A percentile compares a stretch with the other conserved stretches of the same genome.
These are phyloP conservation scores for Penicillium brevicompactum DNA, from an alignment of 2,329 filamentous ascomycete genomes.

Conservation along the genomic window DNA sequence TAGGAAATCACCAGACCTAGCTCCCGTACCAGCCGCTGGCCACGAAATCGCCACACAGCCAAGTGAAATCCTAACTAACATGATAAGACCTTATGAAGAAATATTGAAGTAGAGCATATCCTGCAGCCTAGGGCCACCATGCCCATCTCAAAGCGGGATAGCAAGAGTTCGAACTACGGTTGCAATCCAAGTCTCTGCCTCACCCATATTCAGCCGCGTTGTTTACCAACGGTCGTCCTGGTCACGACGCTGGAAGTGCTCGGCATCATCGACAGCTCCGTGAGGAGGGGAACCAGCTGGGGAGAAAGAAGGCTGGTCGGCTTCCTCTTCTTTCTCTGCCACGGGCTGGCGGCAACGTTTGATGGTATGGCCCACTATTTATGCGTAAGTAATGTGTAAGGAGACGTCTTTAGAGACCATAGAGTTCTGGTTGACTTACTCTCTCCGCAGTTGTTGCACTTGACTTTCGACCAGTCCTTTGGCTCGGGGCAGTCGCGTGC, in stretches of 20 bases:
- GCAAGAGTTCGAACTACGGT: not conserved
- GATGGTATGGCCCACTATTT: constrained; percentile 46
- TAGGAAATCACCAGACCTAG: not conserved
- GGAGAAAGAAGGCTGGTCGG: not conserved
- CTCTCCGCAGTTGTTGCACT: constrained; percentile 49
- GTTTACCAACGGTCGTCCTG: constrained; percentile 1
- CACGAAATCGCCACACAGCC: not conserved
- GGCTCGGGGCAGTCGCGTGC: constrained; percentile 48
- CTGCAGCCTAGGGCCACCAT: not conserved
- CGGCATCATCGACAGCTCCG: not conserved
- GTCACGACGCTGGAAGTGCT: not conserved
- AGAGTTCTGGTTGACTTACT: constrained; percentile 32
- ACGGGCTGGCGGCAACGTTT: constrained; percentile 39
- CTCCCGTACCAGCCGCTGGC: not conserved
- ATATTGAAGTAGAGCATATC: not conserved
- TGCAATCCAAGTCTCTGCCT: not conserved
- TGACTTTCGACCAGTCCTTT: constrained; percentile 46
- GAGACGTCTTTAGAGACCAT: no score
- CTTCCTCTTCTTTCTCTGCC: constrained; percentile 1
- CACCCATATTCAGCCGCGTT: not conserved
- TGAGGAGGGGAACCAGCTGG: not conserved
- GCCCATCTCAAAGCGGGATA: not conserved
- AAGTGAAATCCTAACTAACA: not conserved
- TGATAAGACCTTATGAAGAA: not conserved
- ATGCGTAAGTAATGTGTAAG: constrained; percentile 11